phyloP scores from a whole-genome alignment of 768 basidiomycete species.

The Calocybe cyanea region DNA sequence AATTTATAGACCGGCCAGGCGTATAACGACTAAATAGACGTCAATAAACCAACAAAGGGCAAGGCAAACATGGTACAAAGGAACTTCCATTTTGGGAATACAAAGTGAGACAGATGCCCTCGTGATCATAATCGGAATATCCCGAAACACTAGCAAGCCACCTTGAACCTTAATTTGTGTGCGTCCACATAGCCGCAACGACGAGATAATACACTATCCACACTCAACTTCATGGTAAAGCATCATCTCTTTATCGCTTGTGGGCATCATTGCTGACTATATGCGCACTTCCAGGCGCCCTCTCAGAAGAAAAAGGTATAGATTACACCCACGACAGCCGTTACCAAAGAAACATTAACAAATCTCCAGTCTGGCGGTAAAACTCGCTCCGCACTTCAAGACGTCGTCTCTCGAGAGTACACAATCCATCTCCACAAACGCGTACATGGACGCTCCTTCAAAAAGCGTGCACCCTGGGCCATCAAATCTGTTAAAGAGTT shows the following conservation, averaged over 20 bases:
- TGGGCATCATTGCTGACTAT: slow-evolving; percentile 1
- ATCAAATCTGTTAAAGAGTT: slow-evolving; percentile 93
- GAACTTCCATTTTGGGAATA: slow-evolving; percentile 7
- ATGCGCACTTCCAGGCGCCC: slow-evolving; percentile 38
- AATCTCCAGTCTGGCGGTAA: slow-evolving; percentile 63
- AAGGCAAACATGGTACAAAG: slow-evolving; percentile 4
- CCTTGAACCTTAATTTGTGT: slow-evolving; percentile 52
- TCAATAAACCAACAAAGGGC: no score
- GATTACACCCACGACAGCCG: background rate
- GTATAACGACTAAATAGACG: no score
- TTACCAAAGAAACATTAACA: background rate
- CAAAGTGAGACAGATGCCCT: background rate
- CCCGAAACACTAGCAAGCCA: slow-evolving; percentile 45
- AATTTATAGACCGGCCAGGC: background rate
- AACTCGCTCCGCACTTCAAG: slow-evolving; percentile 93
- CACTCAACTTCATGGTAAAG: no score
- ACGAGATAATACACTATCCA: no score
- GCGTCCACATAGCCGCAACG: slow-evolving; percentile 19
- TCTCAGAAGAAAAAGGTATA: slow-evolving; percentile 53
- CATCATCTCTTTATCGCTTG: background rate
- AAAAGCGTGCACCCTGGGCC: slow-evolving; percentile 96
- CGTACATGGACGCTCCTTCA: slow-evolving; percentile 90
- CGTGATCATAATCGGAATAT: slow-evolving; percentile 22
- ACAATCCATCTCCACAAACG: slow-evolving; percentile 97
- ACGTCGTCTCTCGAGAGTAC: slow-evolving; percentile 98